Evolutionary conservation across 2,329 filamentous ascomycete species (phyloP), one percentile per base, ranked within the genome.

Genomic region (Ophiostoma ips): DNA sequence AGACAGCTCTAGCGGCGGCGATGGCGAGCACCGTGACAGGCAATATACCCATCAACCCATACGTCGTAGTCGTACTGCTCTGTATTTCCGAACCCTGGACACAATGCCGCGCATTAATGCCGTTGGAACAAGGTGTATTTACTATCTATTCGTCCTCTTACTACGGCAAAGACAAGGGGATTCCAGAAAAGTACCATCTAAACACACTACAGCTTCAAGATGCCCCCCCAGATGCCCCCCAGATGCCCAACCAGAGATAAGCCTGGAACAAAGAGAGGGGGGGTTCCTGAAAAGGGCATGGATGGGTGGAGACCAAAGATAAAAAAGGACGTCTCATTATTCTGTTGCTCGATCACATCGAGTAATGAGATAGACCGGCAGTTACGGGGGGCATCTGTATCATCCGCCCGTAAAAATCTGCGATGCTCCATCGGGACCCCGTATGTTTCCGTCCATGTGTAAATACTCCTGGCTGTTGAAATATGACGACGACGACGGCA

Each of bases 331-430:
- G n/a, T n/a, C n/a, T n/a, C 43, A 33, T 45, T 34, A 45, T 18
- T 45, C 43, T 24, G 43, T 45, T 45, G 43, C 43, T 45, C 43
- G 43, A 45, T 45, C 28, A 33, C 18, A 45, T 45, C 43, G 43
- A 45, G 43, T 45, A 45, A 45, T 45, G 30, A 31, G 43, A 45
- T 45, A 34, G 13, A 33, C 33, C 43, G 28, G 12, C 41, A 44
- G n/a, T 21, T 45, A 45, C 9, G 43, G 43, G 43, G 13, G 9
- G n/a, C n/a, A n/a, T n/a, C n/a, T n/a, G n/a, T 16, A 34, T 34
- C 33, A 34, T 3, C 33, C 24, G 24, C 8, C 24, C 8, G 24
- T 34, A 12, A 34, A 34, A 34, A 34, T 34, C 33, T 12, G 33
- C 10, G 33, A 34, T 28, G 24, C 24, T 28, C 8, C 8, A 28